Conservation (phyloP, 345 rosid species). For the Eucalyptus globulus region DNA sequence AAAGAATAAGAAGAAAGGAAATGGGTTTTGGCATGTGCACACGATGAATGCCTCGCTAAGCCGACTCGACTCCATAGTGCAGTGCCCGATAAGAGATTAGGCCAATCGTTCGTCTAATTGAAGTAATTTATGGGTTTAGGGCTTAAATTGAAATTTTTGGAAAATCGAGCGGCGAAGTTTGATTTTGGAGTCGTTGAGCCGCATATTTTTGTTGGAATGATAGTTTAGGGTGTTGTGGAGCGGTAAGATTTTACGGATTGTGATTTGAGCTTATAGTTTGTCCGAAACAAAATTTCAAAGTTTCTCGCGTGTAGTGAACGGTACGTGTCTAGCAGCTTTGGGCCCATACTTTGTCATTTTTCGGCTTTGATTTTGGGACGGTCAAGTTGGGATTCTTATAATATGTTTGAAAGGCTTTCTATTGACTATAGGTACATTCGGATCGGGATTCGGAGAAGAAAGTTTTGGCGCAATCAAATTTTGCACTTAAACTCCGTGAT, state of each 20-base stretch:
- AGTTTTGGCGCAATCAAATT: too few relatives aligned
- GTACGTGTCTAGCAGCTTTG: fast-evolving
- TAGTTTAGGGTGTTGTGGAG: too few relatives aligned
- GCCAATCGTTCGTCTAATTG: fast-evolving
- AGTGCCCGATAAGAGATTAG: fast-evolving
- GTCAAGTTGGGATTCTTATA: fast-evolving
- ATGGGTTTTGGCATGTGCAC: fast-evolving
- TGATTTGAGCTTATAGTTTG: too few relatives aligned
- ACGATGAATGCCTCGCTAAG: fast-evolving
- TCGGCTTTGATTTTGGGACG: fast-evolving
- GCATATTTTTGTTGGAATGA: fast-evolving
- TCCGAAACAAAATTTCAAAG: fast-evolving
- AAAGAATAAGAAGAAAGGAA: too few relatives aligned
- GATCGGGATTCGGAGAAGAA: fast-evolving
- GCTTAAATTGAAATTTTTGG: fast-evolving
- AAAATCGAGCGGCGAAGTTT: fast-evolving
- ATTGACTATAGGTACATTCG: fast-evolving
- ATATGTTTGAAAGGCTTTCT: too few relatives aligned
- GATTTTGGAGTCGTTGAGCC: fast-evolving
- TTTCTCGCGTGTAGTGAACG: fast-evolving
- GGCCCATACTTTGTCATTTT: too few relatives aligned
- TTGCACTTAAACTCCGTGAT: fast-evolving
- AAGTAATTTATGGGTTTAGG: fast-evolving
- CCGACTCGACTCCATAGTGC: fast-evolving
- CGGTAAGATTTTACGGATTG: fast-evolving